These are phyloP conservation scores for Aspergillus vadensis DNA, from an alignment of 2,329 filamentous ascomycete species.

Conservation along the genomic window DNA sequence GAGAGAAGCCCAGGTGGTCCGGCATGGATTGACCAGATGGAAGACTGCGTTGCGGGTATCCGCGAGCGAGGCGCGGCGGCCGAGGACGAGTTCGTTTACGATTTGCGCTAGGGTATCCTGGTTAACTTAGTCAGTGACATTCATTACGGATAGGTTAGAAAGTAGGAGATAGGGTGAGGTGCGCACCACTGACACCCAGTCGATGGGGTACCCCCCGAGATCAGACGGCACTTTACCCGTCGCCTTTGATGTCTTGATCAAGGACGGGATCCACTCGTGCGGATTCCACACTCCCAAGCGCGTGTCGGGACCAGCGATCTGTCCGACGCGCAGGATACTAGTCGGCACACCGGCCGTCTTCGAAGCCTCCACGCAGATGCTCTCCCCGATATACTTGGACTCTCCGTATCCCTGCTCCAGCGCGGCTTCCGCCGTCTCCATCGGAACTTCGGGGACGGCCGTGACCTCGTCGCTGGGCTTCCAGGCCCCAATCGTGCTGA, in stretches of 20 bases:
- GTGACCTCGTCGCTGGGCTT: too few species aligned
- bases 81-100: conserved; percentile 50
- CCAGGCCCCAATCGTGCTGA: too few species aligned
- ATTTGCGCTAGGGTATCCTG: conserved; percentile 44
- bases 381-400: conserved; percentile 43
- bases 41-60: conserved; percentile 33
- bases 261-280: too few species aligned
- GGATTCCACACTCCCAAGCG: neutral
- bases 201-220: too few species aligned
- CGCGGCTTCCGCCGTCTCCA: conserved; percentile 21
- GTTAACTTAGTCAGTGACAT: too few species aligned
- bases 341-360: conserved; percentile 19
- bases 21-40: conserved; percentile 53
- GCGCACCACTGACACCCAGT: too few species aligned
- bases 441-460: too few species aligned
- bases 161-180: too few species aligned
- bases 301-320: conserved; percentile 31
- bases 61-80: conserved; percentile 22
- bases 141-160: too few species aligned
- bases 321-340: conserved; percentile 34
- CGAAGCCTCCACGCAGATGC: conserved; percentile 42
- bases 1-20: conserved; percentile 45
- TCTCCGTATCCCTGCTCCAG: conserved; percentile 38
- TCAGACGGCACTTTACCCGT: too few species aligned
- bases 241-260: too few species aligned